Base-by-base conservation (phyloP, 2,329 filamentous ascomycete species). In the Tolypocladium amazonense region DNA sequence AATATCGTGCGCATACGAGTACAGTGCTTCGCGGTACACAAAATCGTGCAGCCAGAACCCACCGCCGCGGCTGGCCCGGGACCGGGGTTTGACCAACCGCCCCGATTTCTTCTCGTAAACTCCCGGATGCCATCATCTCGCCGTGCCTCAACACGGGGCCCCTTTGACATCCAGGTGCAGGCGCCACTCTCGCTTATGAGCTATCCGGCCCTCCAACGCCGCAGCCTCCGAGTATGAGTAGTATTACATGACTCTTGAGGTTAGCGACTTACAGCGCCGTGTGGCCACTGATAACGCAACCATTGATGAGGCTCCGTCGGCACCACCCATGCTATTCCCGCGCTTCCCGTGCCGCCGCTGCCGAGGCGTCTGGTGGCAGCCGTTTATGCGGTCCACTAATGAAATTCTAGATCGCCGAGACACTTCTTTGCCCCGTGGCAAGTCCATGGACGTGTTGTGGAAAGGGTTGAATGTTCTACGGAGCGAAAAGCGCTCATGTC, bases 301-400 rank as follows among this genome's bases (percentile, higher is more conserved):
- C 11, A 11, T 47, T 47, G 47, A 52, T 5, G 47, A 30, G 25
- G 47, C 25, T 25, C 23, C 39, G 35, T 41, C 18, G 39, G 39
- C 39, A 9, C n/a, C 11, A 20, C 47, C 50, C 50, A 56, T 38
- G 23, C 15, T 30, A 30, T 58, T 58, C 45, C 56, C 56, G 53
- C 57, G 52, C 52, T 59, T 55, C 58, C 54, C 39, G 39, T 56
- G 58, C 58, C 52, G 53, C 45, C 47, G 54, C 54, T 58, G 43
- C 57, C 57, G 57, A 41, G 23, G 57, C 57, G 12, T 52, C 47
- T 53, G 50, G 27, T 14, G 30, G 50, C 11, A 14, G 30, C 30
- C 30, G 30, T 8, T 23, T 23, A 35, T 23, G 50, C 30, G 50
- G 50, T 33, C 50, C 30, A 15, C 30, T 23, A 15, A n/a, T 53